A percentile compares a stretch with the other conserved stretches of the same genome.
Evolutionary conservation across 2,329 filamentous ascomycete species (phyloP).

Genomic region (Bipolaris bicolor): DNA sequence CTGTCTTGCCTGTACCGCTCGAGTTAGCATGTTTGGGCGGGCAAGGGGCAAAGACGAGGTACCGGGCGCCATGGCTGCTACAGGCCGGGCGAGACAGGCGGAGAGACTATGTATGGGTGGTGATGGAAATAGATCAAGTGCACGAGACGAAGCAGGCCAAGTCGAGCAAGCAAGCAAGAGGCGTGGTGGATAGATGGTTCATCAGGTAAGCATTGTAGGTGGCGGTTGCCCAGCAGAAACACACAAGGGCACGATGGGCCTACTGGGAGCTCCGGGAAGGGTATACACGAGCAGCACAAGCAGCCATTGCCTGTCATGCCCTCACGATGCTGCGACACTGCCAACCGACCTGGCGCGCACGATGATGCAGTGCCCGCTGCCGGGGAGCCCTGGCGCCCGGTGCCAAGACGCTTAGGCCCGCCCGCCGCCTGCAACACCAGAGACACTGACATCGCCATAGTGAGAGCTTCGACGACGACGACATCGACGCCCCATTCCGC

Average conservation of each 20-base stretch:
- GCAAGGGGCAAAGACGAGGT: conserved; percentile 11
- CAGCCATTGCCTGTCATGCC: not conserved
- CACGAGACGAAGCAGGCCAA: conserved; percentile 6
- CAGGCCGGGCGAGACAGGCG: conserved; percentile 2
- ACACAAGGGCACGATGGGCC: conserved; percentile 2
- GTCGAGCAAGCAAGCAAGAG: conserved; percentile 3
- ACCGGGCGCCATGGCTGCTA: conserved; percentile 33
- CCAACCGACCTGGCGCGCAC: conserved; percentile 13
- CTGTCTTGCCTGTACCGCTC: conserved; percentile 54
- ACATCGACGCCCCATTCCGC: conserved; percentile 33
- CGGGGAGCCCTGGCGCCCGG: not conserved
- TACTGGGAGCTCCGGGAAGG: too few species aligned
- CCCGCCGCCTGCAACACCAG: conserved; percentile 12
- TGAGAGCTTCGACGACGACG: conserved; percentile 24
- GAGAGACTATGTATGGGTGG: too few species aligned
- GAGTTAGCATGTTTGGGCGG: conserved; percentile 18
- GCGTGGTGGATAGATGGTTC: conserved; percentile 24
- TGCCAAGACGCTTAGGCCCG: conserved; percentile 14
- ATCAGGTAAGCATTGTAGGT: conserved; percentile 23
- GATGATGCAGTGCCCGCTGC: conserved; percentile 16
- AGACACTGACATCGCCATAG: conserved; percentile 2
- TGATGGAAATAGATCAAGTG: not conserved
- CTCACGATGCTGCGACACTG: not conserved
- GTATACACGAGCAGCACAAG: not conserved
- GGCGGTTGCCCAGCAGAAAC: conserved; percentile 18